Conservation (phyloP, 2,329 filamentous ascomycete species). For the Pseudogymnoascus sp. region DNA sequence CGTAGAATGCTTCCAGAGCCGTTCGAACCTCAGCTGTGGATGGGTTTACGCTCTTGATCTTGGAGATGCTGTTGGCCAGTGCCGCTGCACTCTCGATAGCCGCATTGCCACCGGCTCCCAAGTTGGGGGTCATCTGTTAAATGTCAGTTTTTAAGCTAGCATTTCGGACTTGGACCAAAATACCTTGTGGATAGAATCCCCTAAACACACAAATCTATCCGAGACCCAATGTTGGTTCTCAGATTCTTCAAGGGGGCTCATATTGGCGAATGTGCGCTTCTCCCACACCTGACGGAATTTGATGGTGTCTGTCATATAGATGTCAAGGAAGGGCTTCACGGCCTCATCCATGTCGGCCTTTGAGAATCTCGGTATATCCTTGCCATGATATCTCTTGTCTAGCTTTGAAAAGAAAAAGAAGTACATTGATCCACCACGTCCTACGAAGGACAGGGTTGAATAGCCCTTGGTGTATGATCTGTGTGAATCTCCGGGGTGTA, state of each 20-base stretch:
- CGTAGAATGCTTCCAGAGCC: conserved; percentile 14
- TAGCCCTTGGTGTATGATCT: conserved; percentile 11
- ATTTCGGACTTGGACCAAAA: conserved; percentile 9
- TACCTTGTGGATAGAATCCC: conserved; percentile 25
- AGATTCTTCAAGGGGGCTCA: conserved; percentile 17
- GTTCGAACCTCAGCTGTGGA: conserved; percentile 6
- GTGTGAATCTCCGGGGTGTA: conserved; percentile 12
- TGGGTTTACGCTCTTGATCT: conserved; percentile 1
- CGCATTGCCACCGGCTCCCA: conserved; percentile 34
- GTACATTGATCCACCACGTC: conserved; percentile 13
- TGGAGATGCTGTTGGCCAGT: conserved; percentile 23
- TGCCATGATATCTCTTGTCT: conserved; percentile 12
- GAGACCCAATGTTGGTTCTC: conserved; percentile 19
- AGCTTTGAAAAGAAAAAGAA: conserved; percentile 18
- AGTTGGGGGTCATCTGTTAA: conserved; percentile 21
- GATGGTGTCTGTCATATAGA: conserved; percentile 9
- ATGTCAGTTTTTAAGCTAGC: conserved; percentile 3
- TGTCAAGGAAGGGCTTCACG: conserved; percentile 11
- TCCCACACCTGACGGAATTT: conserved; percentile 17
- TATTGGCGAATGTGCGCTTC: background rate
- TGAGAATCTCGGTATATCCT: conserved; percentile 18
- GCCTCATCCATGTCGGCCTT: conserved; percentile 15
- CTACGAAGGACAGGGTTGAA: conserved; percentile 15
- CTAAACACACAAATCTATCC: conserved; percentile 20
- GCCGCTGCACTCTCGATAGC: conserved; percentile 33